phyloP scores from a whole-genome alignment of 768 basidiomycete genomes.

The Boletus tomentosulus region DNA sequence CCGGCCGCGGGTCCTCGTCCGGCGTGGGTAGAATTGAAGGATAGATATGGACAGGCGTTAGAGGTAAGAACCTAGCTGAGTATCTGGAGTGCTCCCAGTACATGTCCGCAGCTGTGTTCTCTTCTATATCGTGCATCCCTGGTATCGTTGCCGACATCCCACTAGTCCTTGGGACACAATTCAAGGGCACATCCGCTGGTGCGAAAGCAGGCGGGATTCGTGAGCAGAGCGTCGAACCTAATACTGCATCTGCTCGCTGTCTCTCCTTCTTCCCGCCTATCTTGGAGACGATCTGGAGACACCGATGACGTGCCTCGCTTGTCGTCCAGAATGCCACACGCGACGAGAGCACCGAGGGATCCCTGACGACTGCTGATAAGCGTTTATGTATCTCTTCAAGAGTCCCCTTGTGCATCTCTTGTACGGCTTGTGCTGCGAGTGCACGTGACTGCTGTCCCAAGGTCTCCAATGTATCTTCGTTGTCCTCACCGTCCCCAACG shows the following conservation, averaged over 20 bases:
- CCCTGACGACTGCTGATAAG: slow-evolving; percentile 22
- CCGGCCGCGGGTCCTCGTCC: not conserved
- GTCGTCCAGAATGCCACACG: slow-evolving; percentile 76
- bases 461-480: slow-evolving; percentile 22
- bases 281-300: slow-evolving; percentile 71
- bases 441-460: slow-evolving; percentile 61
- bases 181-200: not conserved
- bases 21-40: slow-evolving; percentile 27
- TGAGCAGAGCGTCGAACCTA: slow-evolving; percentile 30
- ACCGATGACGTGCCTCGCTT: slow-evolving; percentile 66
- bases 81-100: slow-evolving; percentile 70
- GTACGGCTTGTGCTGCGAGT: slow-evolving; percentile 64
- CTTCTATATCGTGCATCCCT: not conserved
- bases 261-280: slow-evolving; percentile 74
- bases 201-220: slow-evolving; percentile 9
- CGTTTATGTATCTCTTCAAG: slow-evolving; percentile 60
- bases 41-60: slow-evolving; percentile 56
- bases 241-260: slow-evolving; percentile 58
- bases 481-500: slow-evolving; percentile 2
- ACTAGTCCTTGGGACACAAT: not conserved
- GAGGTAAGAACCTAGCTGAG: slow-evolving; percentile 45
- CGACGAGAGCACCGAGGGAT: not conserved
- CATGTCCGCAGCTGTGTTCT: slow-evolving; percentile 25
- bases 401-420: slow-evolving; percentile 65
- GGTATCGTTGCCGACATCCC: not conserved